Base-by-base conservation (phyloP, 345 rosid species). In the Sonneratia caseolaris region DNA sequence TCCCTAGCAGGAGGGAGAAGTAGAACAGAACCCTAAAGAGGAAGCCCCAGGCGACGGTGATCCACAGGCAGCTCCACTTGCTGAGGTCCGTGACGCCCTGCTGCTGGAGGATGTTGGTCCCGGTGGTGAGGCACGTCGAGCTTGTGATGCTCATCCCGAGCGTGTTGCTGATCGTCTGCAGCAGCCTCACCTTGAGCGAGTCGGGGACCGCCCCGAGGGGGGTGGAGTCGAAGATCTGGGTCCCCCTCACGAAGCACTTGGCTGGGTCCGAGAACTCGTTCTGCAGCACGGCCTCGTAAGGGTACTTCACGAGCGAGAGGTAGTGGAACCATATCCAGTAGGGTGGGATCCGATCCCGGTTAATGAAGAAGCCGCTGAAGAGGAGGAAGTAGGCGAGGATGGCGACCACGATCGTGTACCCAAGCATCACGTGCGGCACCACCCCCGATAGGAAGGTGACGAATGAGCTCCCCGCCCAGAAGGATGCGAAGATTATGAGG, bases 261-360 rank as follows among this genome's bases (percentile, higher is more conserved):
- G 72, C 47, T 0, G 91, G 87, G 74, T 95, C 70, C 5, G 81
- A 79, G 76, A 92, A 95, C 67, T 95, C 99, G 69, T 89, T 92
- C 19, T 81, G 94, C 56, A 95, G 69, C 5, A 95, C 99, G 0
- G 86, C 99, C 68, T 92, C 99, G 40, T 84, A 95, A 0, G 99
- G 98, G 81, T 95, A 95, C 53, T 95, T 95, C 13, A 95, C 92
- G 0, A 95, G 82, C 0, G 99, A 95, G 73, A 95, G 16, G 85
- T 95, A 95, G 71, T 95, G 99, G 77, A 95, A 95, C 99, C 99
- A 95, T 14, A 95, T 84, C 99, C 99, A 95, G 61, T 90, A 95
- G 2, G 78, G 55, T 0, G 97, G 99, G 66, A 95, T 95, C 14
- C 99, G 80, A 49, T 90, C 91, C 3, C 96, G 86, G 83, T 79